Evolutionary conservation across 208 protist genomes (phyloP), one percentile per base, ranked within the genome.

Genomic region (Acanthamoeba sp.): DNA sequence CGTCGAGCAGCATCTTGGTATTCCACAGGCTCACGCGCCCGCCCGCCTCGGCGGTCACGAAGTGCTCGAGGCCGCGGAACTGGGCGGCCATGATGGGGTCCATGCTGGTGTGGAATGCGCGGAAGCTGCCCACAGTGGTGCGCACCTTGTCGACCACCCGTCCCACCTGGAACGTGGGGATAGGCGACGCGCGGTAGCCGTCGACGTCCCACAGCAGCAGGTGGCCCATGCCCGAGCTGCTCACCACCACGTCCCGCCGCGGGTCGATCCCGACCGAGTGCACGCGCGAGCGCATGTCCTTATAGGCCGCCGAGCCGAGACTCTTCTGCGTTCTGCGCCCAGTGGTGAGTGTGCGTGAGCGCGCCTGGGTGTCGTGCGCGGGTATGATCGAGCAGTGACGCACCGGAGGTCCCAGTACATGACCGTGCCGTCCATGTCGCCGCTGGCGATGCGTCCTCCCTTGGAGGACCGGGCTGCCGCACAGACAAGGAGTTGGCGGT

Each of bases 191-290:
- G 36, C 38, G 71, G 71, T 50, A 50, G 38, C 71, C 71, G 71
- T 38, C 36, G 24, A 80, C 27, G 71, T 80, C 71, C 71, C 71
- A 80, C 38, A 80, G 29, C 18, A 80, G 36, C 27, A 80, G 71
- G 36, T 80, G 71, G 32, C 71, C 71, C 71, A 80, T 80, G 10
- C 71, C 71, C 32, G 71, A 80, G 38, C 71, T 80, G 71, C 71
- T 80, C 32, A 45, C 71, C 22, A 80, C 71, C 7, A 80, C 71
- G 24, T 80, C 71, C 14, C 71, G 71, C 36, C 38, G 71, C 10
- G 71, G 71, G 36, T 80, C 71, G 16, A 80, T 80, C 20, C 34
- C 71, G 71, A 80, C 71, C 7, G 71, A 38, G 38, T 80, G 71
- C 32, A 80, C 71, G 0, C 71, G 71, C 71, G 71, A 80, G 5